Evolutionary conservation across 306 rosid genomes (phyloP).

Genomic region (Myrica gale): DNA sequence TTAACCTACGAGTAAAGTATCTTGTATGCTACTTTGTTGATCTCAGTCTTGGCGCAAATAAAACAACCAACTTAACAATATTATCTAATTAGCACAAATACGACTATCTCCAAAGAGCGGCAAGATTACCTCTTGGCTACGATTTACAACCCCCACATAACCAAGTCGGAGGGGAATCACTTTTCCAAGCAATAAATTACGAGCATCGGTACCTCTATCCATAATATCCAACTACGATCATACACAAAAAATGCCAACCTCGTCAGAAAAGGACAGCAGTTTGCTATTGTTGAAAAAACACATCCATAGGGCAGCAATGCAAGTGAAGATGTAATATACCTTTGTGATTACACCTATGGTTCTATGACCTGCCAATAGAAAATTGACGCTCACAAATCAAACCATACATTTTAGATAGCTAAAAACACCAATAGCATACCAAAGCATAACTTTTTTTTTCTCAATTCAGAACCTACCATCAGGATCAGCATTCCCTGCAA

Average conservation of each 20-base stretch:
- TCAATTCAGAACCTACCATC: slow-evolving; percentile 60
- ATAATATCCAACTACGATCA: slow-evolving; percentile 81
- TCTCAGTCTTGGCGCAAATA: slow-evolving; percentile 11
- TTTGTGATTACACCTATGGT: slow-evolving; percentile 94
- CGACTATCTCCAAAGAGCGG: slow-evolving; percentile 1
- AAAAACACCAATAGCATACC: background rate
- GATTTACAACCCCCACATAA: slow-evolving; percentile 93
- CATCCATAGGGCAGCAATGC: background rate
- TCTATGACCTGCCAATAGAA: slow-evolving; percentile 69
- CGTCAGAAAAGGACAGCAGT: background rate
- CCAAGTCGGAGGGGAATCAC: slow-evolving; percentile 97
- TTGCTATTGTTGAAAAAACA: slow-evolving; percentile 9
- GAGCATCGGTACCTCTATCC: slow-evolving; percentile 99
- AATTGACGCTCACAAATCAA: slow-evolving; percentile 17
- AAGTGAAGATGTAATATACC: slow-evolving; percentile 44
- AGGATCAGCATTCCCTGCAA: slow-evolving; percentile 99
- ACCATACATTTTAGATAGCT: slow-evolving; percentile 10
- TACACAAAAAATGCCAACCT: slow-evolving; percentile 13
- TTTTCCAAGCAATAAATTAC: slow-evolving; percentile 91
- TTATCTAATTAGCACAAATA: slow-evolving; percentile 12
- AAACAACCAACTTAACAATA: background rate
- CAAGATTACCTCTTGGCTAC: slow-evolving; percentile 90
- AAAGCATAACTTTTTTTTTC: slow-evolving; percentile 14
- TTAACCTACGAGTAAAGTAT: slow-evolving; percentile 23
- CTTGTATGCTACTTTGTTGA: slow-evolving; percentile 15